A percentile compares a stretch with the other conserved stretches of the same genome.
phyloP scores from a whole-genome alignment of 345 rosid species.

The Turnera subulata region DNA sequence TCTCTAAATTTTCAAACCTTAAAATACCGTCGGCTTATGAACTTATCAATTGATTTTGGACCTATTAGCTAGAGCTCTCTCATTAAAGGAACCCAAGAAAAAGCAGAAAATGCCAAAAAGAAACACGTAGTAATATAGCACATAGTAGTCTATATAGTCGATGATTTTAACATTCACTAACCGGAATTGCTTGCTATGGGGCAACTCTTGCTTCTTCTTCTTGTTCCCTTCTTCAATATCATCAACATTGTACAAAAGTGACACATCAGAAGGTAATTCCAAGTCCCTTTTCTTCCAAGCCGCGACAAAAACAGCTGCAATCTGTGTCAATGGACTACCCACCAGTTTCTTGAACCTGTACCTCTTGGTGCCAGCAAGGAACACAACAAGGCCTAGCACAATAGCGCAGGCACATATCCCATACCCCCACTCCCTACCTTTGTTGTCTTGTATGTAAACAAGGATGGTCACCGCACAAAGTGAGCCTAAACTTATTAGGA shows the following conservation, averaged over 20 bases:
- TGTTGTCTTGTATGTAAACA: constrained; percentile 80
- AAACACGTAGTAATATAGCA: too few species aligned
- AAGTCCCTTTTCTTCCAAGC: constrained; percentile 64
- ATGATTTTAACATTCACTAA: constrained; percentile 19
- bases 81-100: too few species aligned
- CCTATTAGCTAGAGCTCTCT: too few species aligned
- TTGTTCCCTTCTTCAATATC: constrained; percentile 38
- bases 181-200: constrained; percentile 74
- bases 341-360: constrained; percentile 81
- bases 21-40: too few species aligned
- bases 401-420: constrained; percentile 81
- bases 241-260: constrained; percentile 48
- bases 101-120: neutral
- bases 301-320: constrained; percentile 55
- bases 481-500: constrained; percentile 79
- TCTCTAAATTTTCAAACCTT: too few species aligned
- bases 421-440: constrained; percentile 88
- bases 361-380: constrained; percentile 67
- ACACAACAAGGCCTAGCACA: constrained; percentile 45
- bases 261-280: constrained; percentile 57
- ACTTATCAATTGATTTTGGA: too few species aligned
- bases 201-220: constrained; percentile 67
- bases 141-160: too few species aligned
- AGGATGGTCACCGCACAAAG: constrained; percentile 78
- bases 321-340: constrained; percentile 94